A percentile compares a stretch with the other conserved stretches of the same genome.
phyloP scores from a whole-genome alignment of 805 yeast species.

The Sugiyamaella chiloensis region DNA sequence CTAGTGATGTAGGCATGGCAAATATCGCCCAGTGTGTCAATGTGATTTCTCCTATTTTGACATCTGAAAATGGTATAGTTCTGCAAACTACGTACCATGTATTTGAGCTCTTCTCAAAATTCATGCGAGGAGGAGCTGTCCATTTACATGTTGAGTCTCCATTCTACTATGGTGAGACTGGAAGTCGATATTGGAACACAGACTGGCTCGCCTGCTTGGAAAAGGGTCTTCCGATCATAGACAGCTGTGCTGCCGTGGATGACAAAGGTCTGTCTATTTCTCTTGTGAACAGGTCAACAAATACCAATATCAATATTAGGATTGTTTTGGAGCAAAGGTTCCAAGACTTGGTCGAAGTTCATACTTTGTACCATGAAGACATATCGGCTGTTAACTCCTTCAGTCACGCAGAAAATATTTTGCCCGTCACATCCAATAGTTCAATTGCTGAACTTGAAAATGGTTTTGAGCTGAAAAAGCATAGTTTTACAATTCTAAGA shows the following conservation, averaged over 20 bases:
- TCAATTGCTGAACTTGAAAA: neutral
- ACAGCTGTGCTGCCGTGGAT: slow-evolving; percentile 29
- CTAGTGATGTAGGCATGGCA: slow-evolving; percentile 34
- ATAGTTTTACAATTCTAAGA: slow-evolving; percentile 13
- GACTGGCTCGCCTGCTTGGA: slow-evolving; percentile 28
- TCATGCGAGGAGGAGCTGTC: slow-evolving; percentile 35
- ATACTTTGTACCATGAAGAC: slow-evolving; percentile 33
- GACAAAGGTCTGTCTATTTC: slow-evolving; percentile 31
- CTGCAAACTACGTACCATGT: slow-evolving; percentile 36
- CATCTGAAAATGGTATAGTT: slow-evolving; percentile 28
- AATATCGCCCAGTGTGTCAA: slow-evolving; percentile 37
- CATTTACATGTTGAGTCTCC: slow-evolving; percentile 34
- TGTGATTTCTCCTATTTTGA: slow-evolving; percentile 39
- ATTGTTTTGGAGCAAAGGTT: slow-evolving; percentile 24
- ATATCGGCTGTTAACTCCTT: slow-evolving; percentile 32
- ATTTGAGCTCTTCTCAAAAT: slow-evolving; percentile 30
- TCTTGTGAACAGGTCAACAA: slow-evolving; percentile 31
- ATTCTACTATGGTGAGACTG: slow-evolving; percentile 30
- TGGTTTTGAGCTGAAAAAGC: slow-evolving; percentile 10
- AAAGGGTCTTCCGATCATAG: slow-evolving; percentile 29
- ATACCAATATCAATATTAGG: slow-evolving; percentile 26
- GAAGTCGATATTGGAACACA: slow-evolving; percentile 23
- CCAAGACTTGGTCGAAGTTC: slow-evolving; percentile 19
- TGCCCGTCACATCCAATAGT: neutral
- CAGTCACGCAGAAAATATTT: slow-evolving; percentile 29